These are phyloP conservation scores for Scolecobasidium constrictum DNA, from an alignment of 2,329 filamentous ascomycete species.

Conservation along the genomic window DNA sequence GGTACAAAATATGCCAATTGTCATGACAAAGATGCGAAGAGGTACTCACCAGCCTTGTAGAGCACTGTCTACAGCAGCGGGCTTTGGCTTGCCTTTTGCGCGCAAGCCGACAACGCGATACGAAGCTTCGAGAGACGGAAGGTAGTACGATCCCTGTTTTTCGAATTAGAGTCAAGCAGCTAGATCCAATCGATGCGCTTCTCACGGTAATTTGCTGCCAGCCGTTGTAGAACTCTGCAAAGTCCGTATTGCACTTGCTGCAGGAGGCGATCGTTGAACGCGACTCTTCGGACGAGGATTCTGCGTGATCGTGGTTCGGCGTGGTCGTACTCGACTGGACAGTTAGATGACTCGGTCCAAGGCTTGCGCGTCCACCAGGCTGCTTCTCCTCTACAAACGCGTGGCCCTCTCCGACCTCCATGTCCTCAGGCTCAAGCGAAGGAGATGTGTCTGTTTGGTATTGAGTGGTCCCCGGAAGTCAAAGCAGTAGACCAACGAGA, in stretches of 20 bases:
- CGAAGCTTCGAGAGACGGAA: slow-evolving; percentile 22
- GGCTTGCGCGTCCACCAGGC: no score
- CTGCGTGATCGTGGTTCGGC: slow-evolving; percentile 3
- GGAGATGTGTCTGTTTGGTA: no score
- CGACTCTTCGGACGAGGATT: slow-evolving; percentile 1
- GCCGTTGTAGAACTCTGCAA: slow-evolving; percentile 27
- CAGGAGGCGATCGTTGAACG: slow-evolving; percentile 20
- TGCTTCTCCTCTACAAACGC: no score
- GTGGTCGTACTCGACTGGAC: background rate
- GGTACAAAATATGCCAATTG: no score
- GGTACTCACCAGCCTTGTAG: slow-evolving; percentile 29
- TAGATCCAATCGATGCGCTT: background rate
- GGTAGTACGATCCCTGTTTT: slow-evolving; percentile 19
- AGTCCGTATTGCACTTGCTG: slow-evolving; percentile 16
- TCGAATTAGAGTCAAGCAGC: background rate
- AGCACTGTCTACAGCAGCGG: slow-evolving; percentile 19
- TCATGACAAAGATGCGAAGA: no score
- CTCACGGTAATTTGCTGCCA: slow-evolving; percentile 22
- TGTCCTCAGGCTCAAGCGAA: no score
- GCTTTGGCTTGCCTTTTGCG: slow-evolving; percentile 16
- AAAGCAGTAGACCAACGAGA: no score
- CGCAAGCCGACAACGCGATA: slow-evolving; percentile 19
- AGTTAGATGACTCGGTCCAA: no score
- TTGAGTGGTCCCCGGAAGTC: no score
- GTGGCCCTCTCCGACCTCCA: no score